Conservation (phyloP, 495 filamentous ascomycete species). For the Stereocaulon alpinum region DNA sequence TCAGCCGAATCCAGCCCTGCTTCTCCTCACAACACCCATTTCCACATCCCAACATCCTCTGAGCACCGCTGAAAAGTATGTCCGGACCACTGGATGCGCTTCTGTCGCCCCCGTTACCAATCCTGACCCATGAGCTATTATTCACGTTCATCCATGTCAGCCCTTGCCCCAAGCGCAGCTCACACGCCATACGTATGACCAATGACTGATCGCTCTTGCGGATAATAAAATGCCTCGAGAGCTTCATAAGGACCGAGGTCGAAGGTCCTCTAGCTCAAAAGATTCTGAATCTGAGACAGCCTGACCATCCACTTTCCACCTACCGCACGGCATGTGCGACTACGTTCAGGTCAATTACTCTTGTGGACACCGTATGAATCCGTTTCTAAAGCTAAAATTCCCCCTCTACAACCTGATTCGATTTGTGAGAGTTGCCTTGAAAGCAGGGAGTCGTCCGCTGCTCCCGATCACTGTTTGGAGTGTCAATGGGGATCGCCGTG, state of each 20-base stretch:
- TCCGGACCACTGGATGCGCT: slow-evolving; percentile 3
- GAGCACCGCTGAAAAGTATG: not conserved
- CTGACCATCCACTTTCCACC: not conserved
- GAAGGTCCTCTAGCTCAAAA: not conserved
- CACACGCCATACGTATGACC: not conserved
- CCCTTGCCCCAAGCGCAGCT: slow-evolving; percentile 7
- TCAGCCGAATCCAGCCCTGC: not conserved
- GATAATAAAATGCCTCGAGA: slow-evolving; percentile 8
- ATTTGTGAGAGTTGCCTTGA: too few relatives aligned
- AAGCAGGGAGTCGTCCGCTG: too few relatives aligned
- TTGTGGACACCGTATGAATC: slow-evolving; percentile 33
- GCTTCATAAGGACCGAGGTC: not conserved
- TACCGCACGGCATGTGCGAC: slow-evolving; percentile 40
- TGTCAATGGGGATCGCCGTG: too few relatives aligned
- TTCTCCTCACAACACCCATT: not conserved
- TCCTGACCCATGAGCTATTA: not conserved
- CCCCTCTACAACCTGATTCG: too few relatives aligned
- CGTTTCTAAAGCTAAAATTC: too few relatives aligned
- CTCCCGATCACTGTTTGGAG: too few relatives aligned
- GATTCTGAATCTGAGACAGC: not conserved
- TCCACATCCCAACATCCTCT: slow-evolving; percentile 4
- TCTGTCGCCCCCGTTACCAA: not conserved
- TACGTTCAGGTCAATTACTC: slow-evolving; percentile 41
- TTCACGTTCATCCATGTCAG: slow-evolving; percentile 7
- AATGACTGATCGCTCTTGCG: slow-evolving; percentile 4